Evolutionary conservation across 2,329 filamentous ascomycete genomes (phyloP).

Genomic region (Microsporum canis): DNA sequence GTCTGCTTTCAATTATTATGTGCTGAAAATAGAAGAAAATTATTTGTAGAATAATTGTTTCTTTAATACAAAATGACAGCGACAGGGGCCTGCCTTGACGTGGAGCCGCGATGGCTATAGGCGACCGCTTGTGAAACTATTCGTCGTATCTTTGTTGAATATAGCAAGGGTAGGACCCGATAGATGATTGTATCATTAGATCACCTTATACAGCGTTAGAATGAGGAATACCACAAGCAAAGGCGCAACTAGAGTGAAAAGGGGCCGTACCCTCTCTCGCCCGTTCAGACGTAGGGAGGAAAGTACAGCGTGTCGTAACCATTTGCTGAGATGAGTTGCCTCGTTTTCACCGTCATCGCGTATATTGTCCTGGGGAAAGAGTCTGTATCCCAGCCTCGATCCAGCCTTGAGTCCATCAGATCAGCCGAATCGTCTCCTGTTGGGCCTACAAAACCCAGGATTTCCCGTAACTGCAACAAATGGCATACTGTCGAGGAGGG

Average conservation of each 20-base stretch:
- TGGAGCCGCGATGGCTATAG: not conserved
- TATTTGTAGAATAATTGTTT: too few relatives aligned
- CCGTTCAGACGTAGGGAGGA: not conserved
- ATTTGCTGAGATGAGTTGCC: not conserved
- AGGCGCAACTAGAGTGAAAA: not conserved
- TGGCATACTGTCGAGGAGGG: conserved; percentile 4
- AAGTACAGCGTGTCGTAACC: too few relatives aligned
- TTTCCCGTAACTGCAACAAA: not conserved
- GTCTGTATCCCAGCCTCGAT: not conserved
- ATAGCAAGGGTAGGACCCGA: not conserved
- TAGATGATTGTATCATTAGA: not conserved
- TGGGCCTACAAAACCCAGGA: not conserved
- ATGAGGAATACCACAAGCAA: not conserved
- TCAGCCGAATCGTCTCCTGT: not conserved
- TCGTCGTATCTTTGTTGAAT: not conserved
- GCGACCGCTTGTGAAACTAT: not conserved
- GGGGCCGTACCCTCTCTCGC: not conserved
- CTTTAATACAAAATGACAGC: too few relatives aligned
- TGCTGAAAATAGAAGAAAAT: too few relatives aligned
- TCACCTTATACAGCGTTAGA: not conserved
- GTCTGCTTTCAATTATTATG: too few relatives aligned
- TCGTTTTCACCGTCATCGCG: not conserved
- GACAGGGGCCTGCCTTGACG: not conserved
- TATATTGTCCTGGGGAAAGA: not conserved
- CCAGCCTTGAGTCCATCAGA: not conserved